Evolutionary conservation across 2,329 filamentous ascomycete species (phyloP).

Genomic region (Tolypocladium ovalisporum): DNA sequence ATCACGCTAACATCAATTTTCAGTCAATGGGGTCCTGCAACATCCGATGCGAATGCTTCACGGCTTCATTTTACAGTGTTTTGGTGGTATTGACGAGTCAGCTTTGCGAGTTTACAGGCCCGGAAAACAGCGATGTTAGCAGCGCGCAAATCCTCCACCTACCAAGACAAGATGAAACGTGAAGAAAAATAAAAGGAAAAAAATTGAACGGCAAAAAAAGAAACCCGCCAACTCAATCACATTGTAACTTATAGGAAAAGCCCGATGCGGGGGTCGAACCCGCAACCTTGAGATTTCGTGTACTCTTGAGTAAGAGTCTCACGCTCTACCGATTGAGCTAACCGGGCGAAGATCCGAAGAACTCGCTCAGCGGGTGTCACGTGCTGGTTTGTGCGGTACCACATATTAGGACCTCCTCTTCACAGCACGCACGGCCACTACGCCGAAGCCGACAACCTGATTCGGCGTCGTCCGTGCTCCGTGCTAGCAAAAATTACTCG

Average conservation of each 20-base stretch:
- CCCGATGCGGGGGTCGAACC: constrained; percentile 38
- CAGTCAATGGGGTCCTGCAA: no score
- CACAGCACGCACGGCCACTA: no score
- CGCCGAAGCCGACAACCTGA: no score
- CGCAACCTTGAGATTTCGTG: constrained; percentile 35
- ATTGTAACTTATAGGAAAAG: constrained; percentile 1
- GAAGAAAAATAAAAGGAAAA: not conserved
- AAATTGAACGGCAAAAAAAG: not conserved
- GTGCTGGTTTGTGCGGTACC: not conserved
- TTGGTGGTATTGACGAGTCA: no score
- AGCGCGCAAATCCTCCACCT: not conserved
- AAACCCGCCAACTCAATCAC: not conserved
- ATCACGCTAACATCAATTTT: no score
- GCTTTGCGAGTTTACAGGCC: no score
- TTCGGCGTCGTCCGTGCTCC: not conserved
- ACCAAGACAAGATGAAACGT: not conserved
- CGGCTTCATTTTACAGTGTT: no score
- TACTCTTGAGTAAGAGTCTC: constrained; percentile 53
- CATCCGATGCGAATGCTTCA: no score
- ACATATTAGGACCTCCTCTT: not conserved
- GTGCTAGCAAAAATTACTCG: no score
- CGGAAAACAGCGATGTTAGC: not conserved
- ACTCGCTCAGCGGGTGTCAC: not conserved
- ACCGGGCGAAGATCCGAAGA: constrained; percentile 14
- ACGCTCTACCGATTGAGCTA: constrained; percentile 49